Evolutionary conservation across 2,329 filamentous ascomycete genomes (phyloP), one percentile per base, ranked within the genome.

Genomic region (Hymenoscyphus albidus): DNA sequence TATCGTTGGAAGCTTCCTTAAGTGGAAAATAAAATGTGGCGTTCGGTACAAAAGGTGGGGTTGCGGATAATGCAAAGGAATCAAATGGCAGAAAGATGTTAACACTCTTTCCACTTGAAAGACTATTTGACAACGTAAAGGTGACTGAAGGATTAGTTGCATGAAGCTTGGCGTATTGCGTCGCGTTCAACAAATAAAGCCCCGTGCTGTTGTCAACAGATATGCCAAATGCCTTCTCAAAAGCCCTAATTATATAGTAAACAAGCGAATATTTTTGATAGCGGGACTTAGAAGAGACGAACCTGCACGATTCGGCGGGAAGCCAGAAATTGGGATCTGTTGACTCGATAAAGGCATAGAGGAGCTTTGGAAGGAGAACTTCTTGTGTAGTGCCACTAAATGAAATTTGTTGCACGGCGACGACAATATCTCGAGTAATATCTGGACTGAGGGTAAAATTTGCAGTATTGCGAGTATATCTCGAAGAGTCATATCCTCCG

Each of bases 401-500:
- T 2, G 77, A 71, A 44, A 71, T 75, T 3, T 69, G 62, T 65
- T 77, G 76, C 2, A 79, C 71, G 7, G 67, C 68, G 14, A 77
- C 76, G 2, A 78, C 76, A 1, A 78, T 67, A 60, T 78, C 76
- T 5, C 77, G 73, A 3, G 74, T 75, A 32, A 75, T 35, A 59
- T 79, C 77, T n/a, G 69, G 72, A 6, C 74, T 74, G 73, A 79
- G 76, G 22, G 72, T 73, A 67, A 79, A 78, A 9, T 74, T 73
- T 6, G 74, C 74, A 13, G 73, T 68, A 63, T 77, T 78, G 38
- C 74, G 71, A 1, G 57, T 66, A 67, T 78, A 79, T 38, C 76
- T 74, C 0, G 77, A 78, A 0, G 74, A 71, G 62, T 79, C 77
- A 64, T 79, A 79, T 7, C 78, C 78, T 13, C 76, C 76, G 56